Evolutionary conservation across 1,284 basidiomycete genomes (phyloP), one percentile per base, ranked within the genome.

Genomic region (Ceratobasidium sp.): DNA sequence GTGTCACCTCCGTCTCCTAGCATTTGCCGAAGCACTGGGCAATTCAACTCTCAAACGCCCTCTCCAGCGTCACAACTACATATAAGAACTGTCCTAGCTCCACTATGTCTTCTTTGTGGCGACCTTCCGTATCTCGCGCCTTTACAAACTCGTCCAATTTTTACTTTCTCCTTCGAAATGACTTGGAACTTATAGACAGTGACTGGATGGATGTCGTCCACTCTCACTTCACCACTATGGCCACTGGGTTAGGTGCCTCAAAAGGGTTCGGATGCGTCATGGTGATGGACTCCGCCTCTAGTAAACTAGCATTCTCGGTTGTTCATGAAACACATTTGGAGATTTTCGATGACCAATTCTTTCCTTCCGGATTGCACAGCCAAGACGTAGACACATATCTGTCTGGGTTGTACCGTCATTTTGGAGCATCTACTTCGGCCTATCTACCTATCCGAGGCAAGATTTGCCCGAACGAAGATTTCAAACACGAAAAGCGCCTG

Each of bases 291-390:
- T 83, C 81, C 15, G 84, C 85, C 78, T 87, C 87, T 0, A 89
- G 89, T 0, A 89, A 90, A 88, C 89, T 89, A 0, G 90, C 89
- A 0, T 90, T 90, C 79, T 89, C 89, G 0, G 84, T 90, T 65
- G 73, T 90, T 60, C 87, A 89, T 75, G 84, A 86, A 28, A 86
- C 82, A 0, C 90, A 91, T 79, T 82, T 90, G 80, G 86, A 89
- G 37, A 87, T 90, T 60, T 90, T 90, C 79, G 76, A 81, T 0
- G 88, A 88, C 0, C 80, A 85, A 10, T 83, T 90, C 35, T 81
- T 90, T n/a, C 89, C 89, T 0, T 82, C 86, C 13, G 77, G 81
- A 23, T 90, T 90, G 81, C 81, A 89, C 60, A 90, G 90, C 77
- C 89, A 90, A 80, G 89, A 90, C 64, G 89, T 88, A 0, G 88